Base-by-base conservation (phyloP, 106 monocot genomes). In the Acanthochlamys bracteata region DNA sequence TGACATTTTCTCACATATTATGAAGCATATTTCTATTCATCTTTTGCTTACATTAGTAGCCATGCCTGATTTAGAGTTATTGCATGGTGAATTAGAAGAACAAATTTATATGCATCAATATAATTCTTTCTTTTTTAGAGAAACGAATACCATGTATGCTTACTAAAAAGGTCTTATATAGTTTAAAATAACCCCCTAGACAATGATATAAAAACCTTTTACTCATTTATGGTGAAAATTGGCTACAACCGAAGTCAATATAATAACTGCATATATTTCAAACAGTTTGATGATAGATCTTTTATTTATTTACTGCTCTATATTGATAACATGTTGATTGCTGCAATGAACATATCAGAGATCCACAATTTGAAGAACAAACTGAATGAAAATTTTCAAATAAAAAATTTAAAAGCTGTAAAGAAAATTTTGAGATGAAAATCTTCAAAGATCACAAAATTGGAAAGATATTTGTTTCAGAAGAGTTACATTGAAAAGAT, bases 401-500 rank as follows among this genome's bases (percentile, higher is more conserved):
- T 55, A 39, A 61, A 61, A 17, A 39, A 61, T n/a, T 61, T 61
- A 40, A 17, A 15, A 20, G 61, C 20, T 2, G 61, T 39, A 19
- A 61, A 40, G 61, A 61, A 40, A 40, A 61, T 61, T 15, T 20
- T 40, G 12, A 39, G 61, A 61, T 61, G 61, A 39, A 40, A 27
- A 61, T 61, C 7, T 16, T 39, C 12, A 61, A 39, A 40, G 61
- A 61, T 39, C 27, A 39, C 13, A 33, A 39, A 20, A 8, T 2
- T 15, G 39, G 33, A 16, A 61, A 27, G 33, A 39, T 61, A 39
- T 61, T 20, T 61, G 16, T 17, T 6, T 40, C 26, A 61, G 15
- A 61, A 39, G 15, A 20, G 17, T 11, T 61, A 61, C 39, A 39
- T 61, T 16, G 39, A 61, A 39, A 61, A 39, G 20, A 27, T 61